Conservation (phyloP, 2,329 filamentous ascomycete genomes). For the Aspergillus neoniger region DNA sequence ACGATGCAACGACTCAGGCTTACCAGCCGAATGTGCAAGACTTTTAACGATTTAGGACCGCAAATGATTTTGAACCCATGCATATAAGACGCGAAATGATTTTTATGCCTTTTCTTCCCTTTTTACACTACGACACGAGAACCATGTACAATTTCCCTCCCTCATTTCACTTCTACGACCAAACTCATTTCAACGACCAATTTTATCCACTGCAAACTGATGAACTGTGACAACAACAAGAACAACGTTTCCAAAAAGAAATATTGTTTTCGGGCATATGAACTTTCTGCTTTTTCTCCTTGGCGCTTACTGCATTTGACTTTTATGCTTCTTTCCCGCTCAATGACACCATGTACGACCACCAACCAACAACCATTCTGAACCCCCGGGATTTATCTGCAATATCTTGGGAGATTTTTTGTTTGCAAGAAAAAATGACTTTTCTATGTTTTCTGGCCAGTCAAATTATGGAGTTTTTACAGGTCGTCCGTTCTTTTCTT, state of each 20-base stretch:
- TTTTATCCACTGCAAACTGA: slow-evolving; percentile 11
- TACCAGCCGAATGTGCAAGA: slow-evolving; percentile 20
- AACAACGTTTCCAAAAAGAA: neutral
- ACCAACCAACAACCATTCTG: neutral
- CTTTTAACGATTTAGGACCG: slow-evolving; percentile 23
- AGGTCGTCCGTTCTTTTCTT: slow-evolving; percentile 20
- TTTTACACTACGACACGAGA: slow-evolving; percentile 21
- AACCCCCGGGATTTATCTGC: slow-evolving; percentile 17
- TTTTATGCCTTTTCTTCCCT: neutral
- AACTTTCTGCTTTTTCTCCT: slow-evolving; percentile 8
- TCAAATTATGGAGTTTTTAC: slow-evolving; percentile 20
- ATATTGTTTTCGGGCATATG: slow-evolving; percentile 13
- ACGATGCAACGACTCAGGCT: slow-evolving; percentile 22
- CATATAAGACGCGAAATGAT: slow-evolving; percentile 20
- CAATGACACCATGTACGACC: slow-evolving; percentile 21
- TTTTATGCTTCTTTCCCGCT: slow-evolving; percentile 12
- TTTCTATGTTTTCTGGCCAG: slow-evolving; percentile 6
- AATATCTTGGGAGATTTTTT: slow-evolving; percentile 11
- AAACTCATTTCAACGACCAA: slow-evolving; percentile 12
- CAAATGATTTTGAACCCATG: slow-evolving; percentile 22
- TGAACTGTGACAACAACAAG: neutral
- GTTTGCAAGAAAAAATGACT: slow-evolving; percentile 3
- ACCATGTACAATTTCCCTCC: slow-evolving; percentile 22
- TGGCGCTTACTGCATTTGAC: slow-evolving; percentile 3
- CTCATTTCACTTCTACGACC: slow-evolving; percentile 13